A percentile compares a stretch with the other conserved stretches of the same genome.
Evolutionary conservation across 352 stramenopile species (phyloP).

Genomic region (Elongisporangium prolatum): DNA sequence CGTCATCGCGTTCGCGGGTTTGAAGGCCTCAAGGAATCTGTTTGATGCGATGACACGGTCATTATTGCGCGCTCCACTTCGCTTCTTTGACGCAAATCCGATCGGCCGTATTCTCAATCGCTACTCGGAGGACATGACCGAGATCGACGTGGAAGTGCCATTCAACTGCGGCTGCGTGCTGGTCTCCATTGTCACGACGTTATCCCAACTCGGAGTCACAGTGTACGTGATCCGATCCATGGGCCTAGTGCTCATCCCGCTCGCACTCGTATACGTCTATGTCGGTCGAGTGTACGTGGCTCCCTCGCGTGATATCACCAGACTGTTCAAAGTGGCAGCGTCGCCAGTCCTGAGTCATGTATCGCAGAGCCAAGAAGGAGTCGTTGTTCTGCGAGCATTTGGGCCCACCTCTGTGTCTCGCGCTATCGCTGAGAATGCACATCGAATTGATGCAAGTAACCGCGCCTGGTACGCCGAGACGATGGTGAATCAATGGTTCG

Average conservation of each 20-base stretch:
- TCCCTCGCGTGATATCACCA: slow-evolving; percentile 11
- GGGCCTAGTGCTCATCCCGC: slow-evolving; percentile 58
- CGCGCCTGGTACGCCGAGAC: slow-evolving; percentile 15
- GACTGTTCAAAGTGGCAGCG: slow-evolving; percentile 13
- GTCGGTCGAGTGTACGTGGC: slow-evolving; percentile 11
- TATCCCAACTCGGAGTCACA: slow-evolving; percentile 27
- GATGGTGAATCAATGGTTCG: slow-evolving; percentile 19
- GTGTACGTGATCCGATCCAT: slow-evolving; percentile 57
- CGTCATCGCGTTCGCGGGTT: slow-evolving; percentile 14
- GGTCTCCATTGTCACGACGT: slow-evolving; percentile 11
- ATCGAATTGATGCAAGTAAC: slow-evolving; percentile 17
- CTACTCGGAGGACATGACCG: slow-evolving; percentile 83
- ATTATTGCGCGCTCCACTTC: slow-evolving; percentile 76
- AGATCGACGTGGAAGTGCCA: slow-evolving; percentile 61
- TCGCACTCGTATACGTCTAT: slow-evolving; percentile 60
- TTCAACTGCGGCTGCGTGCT: slow-evolving; percentile 18
- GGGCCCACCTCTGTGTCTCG: slow-evolving; percentile 15
- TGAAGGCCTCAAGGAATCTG: slow-evolving; percentile 31
- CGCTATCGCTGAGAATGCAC: slow-evolving; percentile 15
- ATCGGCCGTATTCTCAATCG: slow-evolving; percentile 82
- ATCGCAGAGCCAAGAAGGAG: slow-evolving; percentile 29
- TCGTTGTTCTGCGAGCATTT: slow-evolving; percentile 37
- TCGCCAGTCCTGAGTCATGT: slow-evolving; percentile 32
- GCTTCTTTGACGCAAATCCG: slow-evolving; percentile 89
- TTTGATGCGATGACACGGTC: slow-evolving; percentile 73